Conservation (phyloP, 192 early-diverging fungal species). For the Backusella morwellensis region DNA sequence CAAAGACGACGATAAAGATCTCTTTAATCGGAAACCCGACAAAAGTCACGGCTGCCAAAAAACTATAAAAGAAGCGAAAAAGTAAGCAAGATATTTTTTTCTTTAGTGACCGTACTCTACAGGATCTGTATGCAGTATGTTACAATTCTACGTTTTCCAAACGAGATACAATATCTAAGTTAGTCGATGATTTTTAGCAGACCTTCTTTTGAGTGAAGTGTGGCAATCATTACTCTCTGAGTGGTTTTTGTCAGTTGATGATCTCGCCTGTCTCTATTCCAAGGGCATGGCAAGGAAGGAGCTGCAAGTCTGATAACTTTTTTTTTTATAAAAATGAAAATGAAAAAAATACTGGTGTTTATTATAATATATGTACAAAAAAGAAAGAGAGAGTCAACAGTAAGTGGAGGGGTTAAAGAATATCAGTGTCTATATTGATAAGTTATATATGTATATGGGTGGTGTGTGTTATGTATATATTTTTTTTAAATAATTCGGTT, state of each 20-base stretch:
- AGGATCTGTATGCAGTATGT: slow-evolving; percentile 23
- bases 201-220: slow-evolving; percentile 33
- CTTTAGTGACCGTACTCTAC: slow-evolving; percentile 22
- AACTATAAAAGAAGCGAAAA: slow-evolving; percentile 9
- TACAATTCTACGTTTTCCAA: slow-evolving; percentile 22
- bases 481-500: slow-evolving; percentile 17
- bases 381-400: slow-evolving; percentile 8
- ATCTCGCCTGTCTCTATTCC: slow-evolving; percentile 35
- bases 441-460: background rate
- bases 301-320: slow-evolving; percentile 29
- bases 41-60: background rate
- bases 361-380: too few species aligned
- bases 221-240: slow-evolving; percentile 19
- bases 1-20: background rate
- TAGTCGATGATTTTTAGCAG: slow-evolving; percentile 31
- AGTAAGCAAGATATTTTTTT: slow-evolving; percentile 18
- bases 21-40: background rate
- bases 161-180: slow-evolving; percentile 27
- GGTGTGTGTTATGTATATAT: slow-evolving; percentile 24
- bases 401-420: background rate
- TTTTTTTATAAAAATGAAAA: slow-evolving; percentile 4
- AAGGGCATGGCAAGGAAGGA: slow-evolving; percentile 30
- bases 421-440: too few species aligned
- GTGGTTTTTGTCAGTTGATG: slow-evolving; percentile 26
- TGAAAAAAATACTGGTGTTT: background rate